Conservation (phyloP, 2,329 filamentous ascomycete species). For the Diaporthe caulivora region DNA sequence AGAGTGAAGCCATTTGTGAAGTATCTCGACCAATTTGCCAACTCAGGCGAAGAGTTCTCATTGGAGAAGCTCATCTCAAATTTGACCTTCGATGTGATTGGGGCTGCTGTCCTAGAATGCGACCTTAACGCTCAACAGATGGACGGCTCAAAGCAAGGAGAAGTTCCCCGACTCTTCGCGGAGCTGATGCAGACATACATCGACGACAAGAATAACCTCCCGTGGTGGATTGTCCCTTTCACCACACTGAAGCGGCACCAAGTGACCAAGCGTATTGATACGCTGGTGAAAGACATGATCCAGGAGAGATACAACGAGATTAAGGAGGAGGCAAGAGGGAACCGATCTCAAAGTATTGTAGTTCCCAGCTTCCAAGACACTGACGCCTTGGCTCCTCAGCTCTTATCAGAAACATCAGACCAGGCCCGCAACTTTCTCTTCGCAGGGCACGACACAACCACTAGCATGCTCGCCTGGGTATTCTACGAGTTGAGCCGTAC, state of each 20-base stretch:
- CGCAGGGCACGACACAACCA: conserved; percentile 56
- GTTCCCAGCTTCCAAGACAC: conserved; percentile 48
- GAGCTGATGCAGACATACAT: not conserved
- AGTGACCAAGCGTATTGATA: not conserved
- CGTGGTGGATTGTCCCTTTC: not conserved
- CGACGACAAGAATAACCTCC: conserved; percentile 18
- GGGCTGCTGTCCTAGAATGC: not conserved
- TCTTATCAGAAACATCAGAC: conserved; percentile 49
- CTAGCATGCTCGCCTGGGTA: conserved; percentile 51
- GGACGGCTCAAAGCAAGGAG: not conserved
- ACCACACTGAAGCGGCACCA: not conserved
- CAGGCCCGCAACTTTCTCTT: conserved; percentile 56
- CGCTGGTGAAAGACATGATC: not conserved
- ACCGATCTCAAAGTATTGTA: conserved; percentile 47
- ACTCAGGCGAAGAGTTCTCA: not conserved
- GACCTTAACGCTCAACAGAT: not conserved
- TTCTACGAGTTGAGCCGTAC: conserved; percentile 52
- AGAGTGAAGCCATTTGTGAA: not conserved
- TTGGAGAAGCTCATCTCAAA: not conserved
- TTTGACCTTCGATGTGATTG: not conserved
- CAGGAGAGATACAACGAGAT: not conserved
- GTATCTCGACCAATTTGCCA: not conserved
- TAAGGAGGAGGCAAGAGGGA: not conserved
- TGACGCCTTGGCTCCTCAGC: conserved; percentile 43
- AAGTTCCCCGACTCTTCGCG: not conserved